Percentiles rank a stretch among this genome's conserved stretches.
Evolutionary conservation across 2,329 filamentous ascomycete genomes (phyloP).

Genomic region (Colletotrichum sp.): DNA sequence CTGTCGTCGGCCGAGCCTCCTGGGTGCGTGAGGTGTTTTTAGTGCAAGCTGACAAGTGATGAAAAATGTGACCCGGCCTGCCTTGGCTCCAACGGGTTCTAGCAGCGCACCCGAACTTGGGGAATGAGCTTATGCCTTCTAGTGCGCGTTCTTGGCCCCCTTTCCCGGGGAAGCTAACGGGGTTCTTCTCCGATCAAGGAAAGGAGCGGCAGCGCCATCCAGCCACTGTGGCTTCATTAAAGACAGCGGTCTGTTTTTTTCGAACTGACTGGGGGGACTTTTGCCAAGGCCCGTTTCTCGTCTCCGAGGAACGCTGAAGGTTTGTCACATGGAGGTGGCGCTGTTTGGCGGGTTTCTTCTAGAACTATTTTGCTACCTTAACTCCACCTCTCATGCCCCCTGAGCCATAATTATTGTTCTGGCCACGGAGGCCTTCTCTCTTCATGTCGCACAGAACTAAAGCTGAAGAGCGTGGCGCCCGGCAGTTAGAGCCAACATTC

Average conservation of each 20-base stretch:
- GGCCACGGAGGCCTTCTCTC: background rate
- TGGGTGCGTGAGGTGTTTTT: background rate
- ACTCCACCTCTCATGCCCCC: background rate
- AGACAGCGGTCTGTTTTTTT: background rate
- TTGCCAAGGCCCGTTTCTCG: background rate
- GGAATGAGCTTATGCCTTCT: constrained; percentile 5
- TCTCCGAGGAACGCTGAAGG: background rate
- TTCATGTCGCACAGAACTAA: background rate
- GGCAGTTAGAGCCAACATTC: background rate
- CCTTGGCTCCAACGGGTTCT: background rate
- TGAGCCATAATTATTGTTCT: background rate
- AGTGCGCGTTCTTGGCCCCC: background rate
- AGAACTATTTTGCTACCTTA: background rate
- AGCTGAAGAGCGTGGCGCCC: background rate
- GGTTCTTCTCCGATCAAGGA: background rate
- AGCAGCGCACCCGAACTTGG: background rate
- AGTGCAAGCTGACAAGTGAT: background rate
- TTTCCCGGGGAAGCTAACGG: background rate
- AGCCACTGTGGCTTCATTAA: constrained; percentile 5
- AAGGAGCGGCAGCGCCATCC: background rate
- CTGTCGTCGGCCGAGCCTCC: background rate
- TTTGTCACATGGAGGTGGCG: background rate
- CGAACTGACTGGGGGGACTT: background rate
- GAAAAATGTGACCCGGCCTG: background rate
- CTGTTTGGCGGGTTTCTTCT: background rate